phyloP scores from a whole-genome alignment of 495 filamentous ascomycete species.

The Delitschia confertaspora region DNA sequence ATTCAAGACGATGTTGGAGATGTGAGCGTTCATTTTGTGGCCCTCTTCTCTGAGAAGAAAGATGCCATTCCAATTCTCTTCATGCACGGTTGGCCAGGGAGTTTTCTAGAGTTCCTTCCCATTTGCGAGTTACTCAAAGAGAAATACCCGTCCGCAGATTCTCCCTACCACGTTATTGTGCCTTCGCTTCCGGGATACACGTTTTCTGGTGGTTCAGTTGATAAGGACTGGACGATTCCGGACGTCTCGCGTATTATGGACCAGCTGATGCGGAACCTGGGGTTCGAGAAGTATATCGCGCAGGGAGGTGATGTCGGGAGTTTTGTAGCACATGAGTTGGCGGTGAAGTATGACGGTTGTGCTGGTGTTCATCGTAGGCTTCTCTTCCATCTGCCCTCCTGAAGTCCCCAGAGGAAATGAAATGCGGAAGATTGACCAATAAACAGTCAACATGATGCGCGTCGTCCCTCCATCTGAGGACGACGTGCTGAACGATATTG shows the following conservation, averaged over 20 bases:
- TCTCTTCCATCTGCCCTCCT: background rate
- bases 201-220: slow-evolving; percentile 44
- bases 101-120: slow-evolving; percentile 44
- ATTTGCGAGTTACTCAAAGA: slow-evolving; percentile 39
- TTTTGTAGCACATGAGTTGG: slow-evolving; percentile 40
- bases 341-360: slow-evolving; percentile 34
- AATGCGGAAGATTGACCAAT: background rate
- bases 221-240: slow-evolving; percentile 39
- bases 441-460: slow-evolving; percentile 17
- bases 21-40: slow-evolving; percentile 52
- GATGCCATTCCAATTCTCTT: slow-evolving; percentile 55
- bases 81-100: slow-evolving; percentile 55
- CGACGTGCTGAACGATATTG: slow-evolving; percentile 4
- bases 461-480: background rate
- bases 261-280: slow-evolving; percentile 50
- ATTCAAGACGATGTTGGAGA: slow-evolving; percentile 40
- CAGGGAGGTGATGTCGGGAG: slow-evolving; percentile 63
- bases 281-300: slow-evolving; percentile 52
- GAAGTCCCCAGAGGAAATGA: background rate
- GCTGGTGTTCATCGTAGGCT: slow-evolving; percentile 38
- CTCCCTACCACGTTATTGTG: slow-evolving; percentile 59
- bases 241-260: slow-evolving; percentile 45
- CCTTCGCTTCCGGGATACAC: slow-evolving; percentile 57
- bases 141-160: slow-evolving; percentile 45
- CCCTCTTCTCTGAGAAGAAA: slow-evolving; percentile 48